Evolutionary conservation across 2,329 filamentous ascomycete genomes (phyloP).

Genomic region (Colletotrichum aenigma): DNA sequence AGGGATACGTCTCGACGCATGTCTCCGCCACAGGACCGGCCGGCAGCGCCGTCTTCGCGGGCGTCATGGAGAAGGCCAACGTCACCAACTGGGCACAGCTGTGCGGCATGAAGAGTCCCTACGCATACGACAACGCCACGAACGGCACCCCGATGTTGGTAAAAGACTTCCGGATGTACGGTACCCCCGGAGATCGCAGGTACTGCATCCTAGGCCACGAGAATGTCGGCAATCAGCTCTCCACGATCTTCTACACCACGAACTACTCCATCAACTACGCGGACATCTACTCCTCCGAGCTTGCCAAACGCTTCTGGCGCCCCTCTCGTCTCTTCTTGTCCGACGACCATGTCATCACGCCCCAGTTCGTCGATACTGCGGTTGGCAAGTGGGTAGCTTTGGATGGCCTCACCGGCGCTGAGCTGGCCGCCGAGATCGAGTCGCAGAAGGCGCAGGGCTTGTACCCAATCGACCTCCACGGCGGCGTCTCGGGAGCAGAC

Average conservation of each 20-base stretch:
- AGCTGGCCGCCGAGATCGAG: slow-evolving; percentile 2
- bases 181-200: not conserved
- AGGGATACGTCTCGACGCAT: slow-evolving; percentile 17
- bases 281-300: not conserved
- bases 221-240: slow-evolving; percentile 9
- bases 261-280: not conserved
- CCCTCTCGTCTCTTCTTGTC: slow-evolving; percentile 11
- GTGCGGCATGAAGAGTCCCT: slow-evolving; percentile 4
- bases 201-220: slow-evolving; percentile 16
- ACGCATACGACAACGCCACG: not conserved
- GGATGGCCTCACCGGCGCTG: not conserved
- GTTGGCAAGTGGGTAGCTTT: slow-evolving; percentile 18
- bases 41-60: slow-evolving; percentile 9
- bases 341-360: slow-evolving; percentile 13
- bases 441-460: slow-evolving; percentile 4
- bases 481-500: slow-evolving; percentile 2
- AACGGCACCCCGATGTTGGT: not conserved
- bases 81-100: slow-evolving; percentile 7
- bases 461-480: slow-evolving; percentile 17
- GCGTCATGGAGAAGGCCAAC: slow-evolving; percentile 21
- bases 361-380: slow-evolving; percentile 12
- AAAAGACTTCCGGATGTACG: slow-evolving; percentile 18
- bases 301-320: slow-evolving; percentile 20
- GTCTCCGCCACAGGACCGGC: slow-evolving; percentile 16
- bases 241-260: slow-evolving; percentile 4